Evolutionary conservation across 257 asterid genomes (phyloP).

Genomic region (Przewalskia tangutica): DNA sequence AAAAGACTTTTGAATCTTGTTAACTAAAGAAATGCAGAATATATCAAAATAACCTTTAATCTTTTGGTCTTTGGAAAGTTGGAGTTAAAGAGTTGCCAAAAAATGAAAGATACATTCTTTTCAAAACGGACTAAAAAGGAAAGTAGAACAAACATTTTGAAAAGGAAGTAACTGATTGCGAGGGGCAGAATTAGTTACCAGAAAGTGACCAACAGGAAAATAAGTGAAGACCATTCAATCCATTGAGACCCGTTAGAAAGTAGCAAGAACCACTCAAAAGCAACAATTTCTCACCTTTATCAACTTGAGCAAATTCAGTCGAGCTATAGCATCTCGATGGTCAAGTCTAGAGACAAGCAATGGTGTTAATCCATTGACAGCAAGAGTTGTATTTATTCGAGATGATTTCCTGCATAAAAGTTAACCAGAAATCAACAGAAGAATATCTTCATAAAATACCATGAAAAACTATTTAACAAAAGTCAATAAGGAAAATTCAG

Average conservation of each 20-base stretch:
- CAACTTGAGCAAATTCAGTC: slow-evolving; percentile 77
- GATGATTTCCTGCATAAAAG: slow-evolving; percentile 81
- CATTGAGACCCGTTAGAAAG: background rate
- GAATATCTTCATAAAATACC: background rate
- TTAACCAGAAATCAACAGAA: background rate
- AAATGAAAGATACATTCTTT: no score
- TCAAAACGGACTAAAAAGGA: no score
- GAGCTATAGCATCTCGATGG: slow-evolving; percentile 96
- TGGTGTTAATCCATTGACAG: slow-evolving; percentile 93
- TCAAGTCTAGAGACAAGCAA: slow-evolving; percentile 75
- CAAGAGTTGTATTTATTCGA: slow-evolving; percentile 86
- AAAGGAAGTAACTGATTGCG: background rate
- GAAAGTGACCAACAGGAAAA: background rate
- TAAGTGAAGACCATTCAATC: background rate
- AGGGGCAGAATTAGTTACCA: background rate
- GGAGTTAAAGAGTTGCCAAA: no score
- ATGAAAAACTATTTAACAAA: background rate
- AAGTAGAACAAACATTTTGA: no score
- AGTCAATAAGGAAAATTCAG: background rate
- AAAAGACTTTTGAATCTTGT: no score
- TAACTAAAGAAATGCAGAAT: no score
- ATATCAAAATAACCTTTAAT: no score
- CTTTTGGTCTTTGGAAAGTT: no score
- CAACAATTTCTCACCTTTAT: slow-evolving; percentile 57
- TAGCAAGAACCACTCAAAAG: background rate